Evolutionary conservation across 495 filamentous ascomycete species (phyloP).

Genomic region (Penicillium coffeae): DNA sequence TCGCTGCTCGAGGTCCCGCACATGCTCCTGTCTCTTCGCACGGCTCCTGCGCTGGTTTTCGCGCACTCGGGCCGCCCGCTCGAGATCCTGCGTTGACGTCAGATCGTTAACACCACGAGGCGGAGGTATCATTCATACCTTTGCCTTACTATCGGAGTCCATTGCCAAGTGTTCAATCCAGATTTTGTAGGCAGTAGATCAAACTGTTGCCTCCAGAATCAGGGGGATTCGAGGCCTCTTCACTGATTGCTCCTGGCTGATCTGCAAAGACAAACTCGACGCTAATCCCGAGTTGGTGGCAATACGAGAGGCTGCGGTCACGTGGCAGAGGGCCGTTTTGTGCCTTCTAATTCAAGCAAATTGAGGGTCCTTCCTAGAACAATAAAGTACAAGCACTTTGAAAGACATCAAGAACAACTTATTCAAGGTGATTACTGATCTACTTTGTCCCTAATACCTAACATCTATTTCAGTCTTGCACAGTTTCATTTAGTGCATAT

Average conservation of each 20-base stretch:
- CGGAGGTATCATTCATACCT: slow-evolving; percentile 7
- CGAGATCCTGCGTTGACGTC: slow-evolving; percentile 24
- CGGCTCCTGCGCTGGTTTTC: slow-evolving; percentile 81
- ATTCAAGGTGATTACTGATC: no score
- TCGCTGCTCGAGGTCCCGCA: slow-evolving; percentile 64
- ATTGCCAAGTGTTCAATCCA: background rate
- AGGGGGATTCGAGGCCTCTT: no score
- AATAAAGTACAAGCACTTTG: no score
- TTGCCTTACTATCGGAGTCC: slow-evolving; percentile 7
- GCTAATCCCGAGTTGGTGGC: background rate
- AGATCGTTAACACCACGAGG: background rate
- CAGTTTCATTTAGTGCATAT: no score
- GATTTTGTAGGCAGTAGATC: background rate
- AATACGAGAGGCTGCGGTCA: background rate
- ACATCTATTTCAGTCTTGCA: no score
- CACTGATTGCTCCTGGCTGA: background rate
- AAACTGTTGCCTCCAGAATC: no score
- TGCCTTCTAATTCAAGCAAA: background rate
- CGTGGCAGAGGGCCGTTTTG: background rate
- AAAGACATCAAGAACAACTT: no score
- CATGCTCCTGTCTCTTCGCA: slow-evolving; percentile 70
- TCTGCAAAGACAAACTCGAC: background rate
- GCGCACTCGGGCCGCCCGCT: slow-evolving; percentile 49
- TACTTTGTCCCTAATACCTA: no score
- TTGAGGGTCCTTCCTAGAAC: background rate